These are phyloP conservation scores for Vinca minor DNA, from an alignment of 257 asterid species.

Conservation along the genomic window DNA sequence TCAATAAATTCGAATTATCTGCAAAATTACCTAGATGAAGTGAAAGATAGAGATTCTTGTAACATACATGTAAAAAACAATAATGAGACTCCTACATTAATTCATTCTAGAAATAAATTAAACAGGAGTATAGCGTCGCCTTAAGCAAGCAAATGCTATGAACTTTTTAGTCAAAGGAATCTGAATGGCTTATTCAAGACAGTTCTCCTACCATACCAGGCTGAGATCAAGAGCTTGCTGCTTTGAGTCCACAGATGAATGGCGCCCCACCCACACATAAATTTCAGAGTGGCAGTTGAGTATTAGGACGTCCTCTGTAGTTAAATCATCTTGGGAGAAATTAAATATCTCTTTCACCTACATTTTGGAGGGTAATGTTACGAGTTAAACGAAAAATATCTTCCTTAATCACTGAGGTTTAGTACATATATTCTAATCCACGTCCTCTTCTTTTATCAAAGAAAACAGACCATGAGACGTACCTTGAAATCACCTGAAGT, in stretches of 20 bases:
- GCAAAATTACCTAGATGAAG: neutral
- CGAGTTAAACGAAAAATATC: neutral
- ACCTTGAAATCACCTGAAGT: constrained; percentile 29
- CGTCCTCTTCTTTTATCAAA: neutral
- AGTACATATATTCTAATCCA: neutral
- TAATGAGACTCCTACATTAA: neutral
- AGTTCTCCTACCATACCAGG: constrained; percentile 16
- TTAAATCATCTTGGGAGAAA: constrained; percentile 80
- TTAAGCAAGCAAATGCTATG: neutral
- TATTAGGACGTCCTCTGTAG: constrained; percentile 76
- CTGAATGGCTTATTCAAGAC: constrained; percentile 6
- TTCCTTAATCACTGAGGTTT: neutral
- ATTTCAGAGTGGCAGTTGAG: constrained; percentile 64
- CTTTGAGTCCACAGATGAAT: constrained; percentile 24
- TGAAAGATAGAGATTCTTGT: neutral
- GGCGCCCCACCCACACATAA: constrained; percentile 70
- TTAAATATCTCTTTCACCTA: constrained; percentile 80
- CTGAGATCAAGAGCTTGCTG: constrained; percentile 25
- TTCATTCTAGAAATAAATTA: neutral
- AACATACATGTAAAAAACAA: neutral
- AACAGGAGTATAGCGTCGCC: neutral
- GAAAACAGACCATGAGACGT: neutral
- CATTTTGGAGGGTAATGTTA: constrained; percentile 4
- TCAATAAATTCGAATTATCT: too few relatives aligned
- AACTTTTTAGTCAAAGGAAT: neutral